Evolutionary conservation across 108 stramenopile genomes (phyloP).

Genomic region (Halocafeteria seosinensis): DNA sequence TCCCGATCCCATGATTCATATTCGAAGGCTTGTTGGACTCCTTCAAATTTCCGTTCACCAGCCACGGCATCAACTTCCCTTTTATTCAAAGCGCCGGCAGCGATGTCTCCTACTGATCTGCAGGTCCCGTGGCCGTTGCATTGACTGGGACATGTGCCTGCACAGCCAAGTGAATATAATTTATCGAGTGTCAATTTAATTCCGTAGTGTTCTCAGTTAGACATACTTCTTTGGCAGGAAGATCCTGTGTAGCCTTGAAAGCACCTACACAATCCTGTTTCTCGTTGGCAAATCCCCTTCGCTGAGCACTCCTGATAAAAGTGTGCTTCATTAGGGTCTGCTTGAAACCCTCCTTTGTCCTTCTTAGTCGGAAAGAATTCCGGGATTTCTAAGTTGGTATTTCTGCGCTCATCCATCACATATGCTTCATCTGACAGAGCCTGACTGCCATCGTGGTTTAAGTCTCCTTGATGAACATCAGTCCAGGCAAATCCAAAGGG

Average conservation of each 20-base stretch:
- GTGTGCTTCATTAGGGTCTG: constrained; percentile 22
- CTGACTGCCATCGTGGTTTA: constrained; percentile 15
- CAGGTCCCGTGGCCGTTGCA: not conserved
- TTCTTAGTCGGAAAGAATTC: constrained; percentile 15
- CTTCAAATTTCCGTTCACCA: not conserved
- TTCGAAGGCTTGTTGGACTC: not conserved
- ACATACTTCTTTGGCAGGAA: constrained; percentile 26
- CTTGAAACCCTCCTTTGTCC: constrained; percentile 11
- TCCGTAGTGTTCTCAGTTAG: no score
- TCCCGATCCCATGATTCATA: constrained; percentile 36
- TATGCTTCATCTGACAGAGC: not conserved
- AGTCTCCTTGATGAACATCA: not conserved
- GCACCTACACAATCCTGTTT: constrained; percentile 27
- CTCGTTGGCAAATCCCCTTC: constrained; percentile 26
- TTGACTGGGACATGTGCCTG: not conserved
- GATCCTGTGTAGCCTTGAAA: constrained; percentile 32
- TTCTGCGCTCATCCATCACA: not conserved
- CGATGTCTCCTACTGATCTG: not conserved
- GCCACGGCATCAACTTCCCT: not conserved
- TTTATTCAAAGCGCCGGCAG: not conserved
- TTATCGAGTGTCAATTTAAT: no score
- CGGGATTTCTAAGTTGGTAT: not conserved
- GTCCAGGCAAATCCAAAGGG: constrained; percentile 46
- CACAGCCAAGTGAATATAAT: no score
- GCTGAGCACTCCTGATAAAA: constrained; percentile 21